Evolutionary conservation across 208 protist genomes (phyloP).

Genomic region (Leishmania aethiopica): DNA sequence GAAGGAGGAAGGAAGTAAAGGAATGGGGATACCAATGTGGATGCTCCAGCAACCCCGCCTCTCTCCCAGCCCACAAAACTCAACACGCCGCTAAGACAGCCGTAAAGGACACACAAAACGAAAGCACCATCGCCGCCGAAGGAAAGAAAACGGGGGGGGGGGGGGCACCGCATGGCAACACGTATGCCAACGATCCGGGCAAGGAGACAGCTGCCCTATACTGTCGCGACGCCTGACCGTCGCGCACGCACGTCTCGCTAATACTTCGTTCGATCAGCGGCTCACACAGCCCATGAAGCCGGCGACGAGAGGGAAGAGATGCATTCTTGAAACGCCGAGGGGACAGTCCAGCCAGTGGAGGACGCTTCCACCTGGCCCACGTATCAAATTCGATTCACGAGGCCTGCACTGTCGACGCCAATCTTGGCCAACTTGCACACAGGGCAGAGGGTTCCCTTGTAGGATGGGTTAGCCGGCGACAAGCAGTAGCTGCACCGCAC

Average conservation of each 20-base stretch:
- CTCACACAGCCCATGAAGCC: slow-evolving; percentile 10
- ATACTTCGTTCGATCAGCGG: background rate
- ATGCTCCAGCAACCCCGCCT: background rate
- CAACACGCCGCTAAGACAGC: background rate
- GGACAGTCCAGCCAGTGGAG: background rate
- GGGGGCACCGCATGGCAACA: background rate
- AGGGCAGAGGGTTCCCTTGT: slow-evolving; percentile 69
- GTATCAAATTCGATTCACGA: slow-evolving; percentile 46
- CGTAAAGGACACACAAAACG: background rate
- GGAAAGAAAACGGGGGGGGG: too few species aligned
- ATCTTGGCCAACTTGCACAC: slow-evolving; percentile 76
- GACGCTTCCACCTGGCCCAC: background rate
- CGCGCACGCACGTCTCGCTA: background rate
- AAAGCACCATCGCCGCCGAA: background rate
- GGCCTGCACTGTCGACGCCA: slow-evolving; percentile 67
- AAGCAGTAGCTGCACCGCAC: slow-evolving; percentile 94
- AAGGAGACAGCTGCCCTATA: background rate
- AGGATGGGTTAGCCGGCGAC: slow-evolving; percentile 74
- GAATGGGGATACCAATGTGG: background rate
- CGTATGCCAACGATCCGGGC: background rate
- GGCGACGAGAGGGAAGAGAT: background rate
- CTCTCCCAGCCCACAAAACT: background rate
- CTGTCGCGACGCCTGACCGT: background rate
- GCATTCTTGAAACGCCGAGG: background rate
- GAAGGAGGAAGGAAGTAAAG: too few species aligned